These are phyloP conservation scores for Mallotus japonicus DNA, from an alignment of 441 rosid genomes.

Conservation along the genomic window DNA sequence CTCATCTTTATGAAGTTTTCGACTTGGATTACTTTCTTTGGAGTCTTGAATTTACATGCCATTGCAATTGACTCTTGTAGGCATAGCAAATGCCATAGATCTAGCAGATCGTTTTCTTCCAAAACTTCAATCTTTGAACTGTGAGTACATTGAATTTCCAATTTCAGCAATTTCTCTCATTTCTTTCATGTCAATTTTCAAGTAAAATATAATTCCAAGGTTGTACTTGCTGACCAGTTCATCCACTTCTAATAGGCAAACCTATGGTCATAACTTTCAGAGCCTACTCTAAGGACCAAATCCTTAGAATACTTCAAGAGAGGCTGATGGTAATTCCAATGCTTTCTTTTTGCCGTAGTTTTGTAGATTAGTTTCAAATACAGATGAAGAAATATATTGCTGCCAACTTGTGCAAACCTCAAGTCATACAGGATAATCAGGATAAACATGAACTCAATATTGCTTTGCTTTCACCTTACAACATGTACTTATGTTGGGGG, in stretches of 20 bases:
- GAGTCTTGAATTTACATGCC: background rate
- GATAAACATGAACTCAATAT: background rate
- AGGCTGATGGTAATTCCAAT: slow-evolving; percentile 64
- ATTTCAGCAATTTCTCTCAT: background rate
- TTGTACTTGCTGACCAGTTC: slow-evolving; percentile 19
- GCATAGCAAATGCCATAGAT: slow-evolving; percentile 90
- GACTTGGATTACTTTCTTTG: background rate
- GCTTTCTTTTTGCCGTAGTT: background rate
- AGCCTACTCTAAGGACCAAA: slow-evolving; percentile 83
- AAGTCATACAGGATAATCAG: background rate
- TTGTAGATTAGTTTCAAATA: background rate
- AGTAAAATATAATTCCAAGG: background rate
- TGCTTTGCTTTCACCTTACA: background rate
- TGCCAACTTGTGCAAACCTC: background rate
- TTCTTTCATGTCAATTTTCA: background rate
- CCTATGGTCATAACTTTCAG: slow-evolving; percentile 76
- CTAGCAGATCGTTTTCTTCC: slow-evolving; percentile 90
- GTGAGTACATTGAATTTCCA: slow-evolving; percentile 38
- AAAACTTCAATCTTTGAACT: slow-evolving; percentile 67
- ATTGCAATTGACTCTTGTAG: slow-evolving; percentile 35
- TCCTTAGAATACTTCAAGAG: slow-evolving; percentile 67
- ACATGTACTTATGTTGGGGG: background rate
- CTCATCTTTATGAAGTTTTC: background rate
- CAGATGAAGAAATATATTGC: background rate
- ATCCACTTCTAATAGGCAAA: slow-evolving; percentile 49